Evolutionary conservation across 495 filamentous ascomycete genomes (phyloP).

Genomic region (Penicillium desertorum): DNA sequence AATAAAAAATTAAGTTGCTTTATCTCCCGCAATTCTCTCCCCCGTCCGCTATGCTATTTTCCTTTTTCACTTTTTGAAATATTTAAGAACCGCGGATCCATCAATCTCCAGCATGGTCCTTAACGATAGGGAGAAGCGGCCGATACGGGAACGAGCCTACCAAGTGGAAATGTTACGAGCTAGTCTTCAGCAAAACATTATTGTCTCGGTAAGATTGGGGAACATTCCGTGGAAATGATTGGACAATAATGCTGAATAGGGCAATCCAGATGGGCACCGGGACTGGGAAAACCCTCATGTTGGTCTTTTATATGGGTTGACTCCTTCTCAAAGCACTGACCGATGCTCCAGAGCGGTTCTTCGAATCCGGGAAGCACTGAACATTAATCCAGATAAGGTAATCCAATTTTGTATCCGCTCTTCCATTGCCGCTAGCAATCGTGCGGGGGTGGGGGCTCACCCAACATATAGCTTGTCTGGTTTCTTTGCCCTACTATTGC

Average conservation of each 20-base stretch:
- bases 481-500: background rate
- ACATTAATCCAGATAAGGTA: background rate
- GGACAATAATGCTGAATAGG: background rate
- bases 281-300: background rate
- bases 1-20: too few species aligned
- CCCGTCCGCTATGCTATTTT: too few species aligned
- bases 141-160: background rate
- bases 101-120: background rate
- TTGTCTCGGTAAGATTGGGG: too few species aligned
- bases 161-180: background rate
- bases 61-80: too few species aligned
- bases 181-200: background rate
- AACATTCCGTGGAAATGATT: too few species aligned
- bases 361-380: background rate
- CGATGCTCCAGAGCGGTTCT: background rate
- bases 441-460: too few species aligned
- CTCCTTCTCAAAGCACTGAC: background rate
- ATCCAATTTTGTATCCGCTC: too few species aligned
- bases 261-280: background rate
- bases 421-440: too few species aligned
- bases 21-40: too few species aligned
- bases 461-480: background rate
- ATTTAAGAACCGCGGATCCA: background rate
- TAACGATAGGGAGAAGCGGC: background rate
- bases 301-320: background rate